Percentiles rank a stretch among this genome's conserved stretches.
Conservation (phyloP, 768 basidiomycete species). For the Tricholoma saponaceum region DNA sequence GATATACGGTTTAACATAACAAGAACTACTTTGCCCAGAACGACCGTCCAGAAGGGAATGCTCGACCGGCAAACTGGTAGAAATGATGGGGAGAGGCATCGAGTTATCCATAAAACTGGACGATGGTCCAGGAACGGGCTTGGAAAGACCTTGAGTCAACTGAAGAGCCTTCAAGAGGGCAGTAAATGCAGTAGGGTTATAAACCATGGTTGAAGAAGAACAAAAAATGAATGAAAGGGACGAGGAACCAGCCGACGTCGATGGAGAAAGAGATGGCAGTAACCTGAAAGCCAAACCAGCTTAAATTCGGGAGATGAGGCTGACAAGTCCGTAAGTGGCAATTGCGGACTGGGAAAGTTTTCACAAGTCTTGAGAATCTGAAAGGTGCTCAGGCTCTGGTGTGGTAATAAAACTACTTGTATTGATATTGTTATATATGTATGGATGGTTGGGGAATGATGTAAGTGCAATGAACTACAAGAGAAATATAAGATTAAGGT, state of each 20-base stretch:
- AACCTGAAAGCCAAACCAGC: not conserved
- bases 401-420: slow-evolving; percentile 3
- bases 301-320: not conserved
- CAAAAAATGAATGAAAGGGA: slow-evolving; percentile 5
- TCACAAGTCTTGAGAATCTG: no score
- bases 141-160: slow-evolving; percentile 26
- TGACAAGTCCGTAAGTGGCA: not conserved
- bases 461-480: slow-evolving; percentile 31
- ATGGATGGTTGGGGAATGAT: slow-evolving; percentile 30
- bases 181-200: slow-evolving; percentile 18
- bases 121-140: slow-evolving; percentile 17
- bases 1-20: slow-evolving; percentile 27
- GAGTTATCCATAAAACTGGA: slow-evolving; percentile 1
- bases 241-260: slow-evolving; percentile 18
- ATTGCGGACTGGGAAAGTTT: no score
- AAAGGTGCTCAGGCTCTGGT: no score
- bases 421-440: slow-evolving; percentile 23
- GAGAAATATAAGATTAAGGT: slow-evolving; percentile 26
- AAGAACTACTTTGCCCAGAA: slow-evolving; percentile 7
- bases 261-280: slow-evolving; percentile 1
- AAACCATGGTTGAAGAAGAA: slow-evolving; percentile 18
- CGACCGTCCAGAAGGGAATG: not conserved
- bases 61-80: not conserved
- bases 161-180: slow-evolving; percentile 28
- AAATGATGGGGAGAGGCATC: not conserved